Conservation (phyloP, 164 flowering plant species). For the Protea cynaroides region DNA sequence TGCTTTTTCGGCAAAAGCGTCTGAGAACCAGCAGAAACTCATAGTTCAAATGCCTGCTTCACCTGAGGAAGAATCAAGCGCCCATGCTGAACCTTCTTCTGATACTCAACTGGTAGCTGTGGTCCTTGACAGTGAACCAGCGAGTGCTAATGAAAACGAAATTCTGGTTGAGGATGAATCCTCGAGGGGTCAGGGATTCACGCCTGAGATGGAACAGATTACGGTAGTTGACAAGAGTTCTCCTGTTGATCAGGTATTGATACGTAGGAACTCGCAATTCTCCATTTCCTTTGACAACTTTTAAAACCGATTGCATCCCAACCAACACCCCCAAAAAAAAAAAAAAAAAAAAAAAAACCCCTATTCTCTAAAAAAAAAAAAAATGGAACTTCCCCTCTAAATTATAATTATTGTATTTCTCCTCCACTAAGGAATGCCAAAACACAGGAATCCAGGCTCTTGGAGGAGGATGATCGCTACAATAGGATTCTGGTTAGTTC, state of each 20-base stretch:
- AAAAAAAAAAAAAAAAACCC: no score
- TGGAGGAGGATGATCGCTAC: slow-evolving; percentile 19
- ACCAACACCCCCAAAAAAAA: not conserved
- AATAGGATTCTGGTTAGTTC: slow-evolving; percentile 19
- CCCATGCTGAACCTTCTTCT: slow-evolving; percentile 1
- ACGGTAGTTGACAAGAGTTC: not conserved
- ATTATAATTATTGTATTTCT: not conserved
- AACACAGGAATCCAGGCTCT: slow-evolving; percentile 25
- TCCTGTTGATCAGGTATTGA: slow-evolving; percentile 7
- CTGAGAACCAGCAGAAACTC: not conserved
- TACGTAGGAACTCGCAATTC: not conserved
- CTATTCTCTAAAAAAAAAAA: no score
- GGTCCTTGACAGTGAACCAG: not conserved
- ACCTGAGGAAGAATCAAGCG: slow-evolving; percentile 14
- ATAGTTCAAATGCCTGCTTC: not conserved
- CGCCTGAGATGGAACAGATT: not conserved
- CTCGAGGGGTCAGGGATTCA: not conserved
- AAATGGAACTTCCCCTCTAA: not conserved
- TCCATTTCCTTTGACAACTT: not conserved
- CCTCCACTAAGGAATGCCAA: not conserved
- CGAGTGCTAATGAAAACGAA: not conserved
- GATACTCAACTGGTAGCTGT: slow-evolving; percentile 3
- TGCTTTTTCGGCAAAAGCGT: not conserved
- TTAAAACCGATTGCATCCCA: not conserved
- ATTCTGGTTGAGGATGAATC: not conserved